A percentile compares a stretch with the other conserved stretches of the same genome.
Conservation (phyloP, 306 rosid species). For the Gillenia trifoliata region DNA sequence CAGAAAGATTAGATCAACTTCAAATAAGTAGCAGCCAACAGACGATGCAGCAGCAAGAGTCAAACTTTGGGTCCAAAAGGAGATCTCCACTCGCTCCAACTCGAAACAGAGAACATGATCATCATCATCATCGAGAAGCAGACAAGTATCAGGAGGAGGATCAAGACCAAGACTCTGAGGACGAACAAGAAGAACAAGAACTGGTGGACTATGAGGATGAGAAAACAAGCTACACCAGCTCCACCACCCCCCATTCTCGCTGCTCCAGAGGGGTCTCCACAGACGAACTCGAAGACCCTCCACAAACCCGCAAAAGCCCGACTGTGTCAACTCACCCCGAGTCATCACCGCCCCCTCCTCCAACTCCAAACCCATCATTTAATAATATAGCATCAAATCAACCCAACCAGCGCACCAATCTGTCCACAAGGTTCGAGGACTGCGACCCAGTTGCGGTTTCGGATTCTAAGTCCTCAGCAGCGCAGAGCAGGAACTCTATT, state of each 20-base stretch:
- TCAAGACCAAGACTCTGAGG: conserved; percentile 1
- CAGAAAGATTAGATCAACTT: conserved; percentile 56
- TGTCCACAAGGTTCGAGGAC: conserved; percentile 20
- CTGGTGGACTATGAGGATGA: conserved; percentile 56
- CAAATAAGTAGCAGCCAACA: conserved; percentile 28
- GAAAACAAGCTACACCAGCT: conserved; percentile 52
- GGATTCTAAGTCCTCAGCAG: not conserved
- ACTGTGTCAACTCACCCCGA: not conserved
- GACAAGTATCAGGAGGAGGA: not conserved
- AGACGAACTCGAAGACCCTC: conserved; percentile 40
- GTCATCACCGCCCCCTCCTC: not conserved
- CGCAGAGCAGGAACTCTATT: conserved; percentile 49
- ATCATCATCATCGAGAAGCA: conserved; percentile 14
- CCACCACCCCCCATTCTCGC: conserved; percentile 71
- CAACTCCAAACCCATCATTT: not conserved
- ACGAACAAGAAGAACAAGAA: conserved; percentile 36
- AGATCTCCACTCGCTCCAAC: conserved; percentile 25
- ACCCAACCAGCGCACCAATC: conserved; percentile 1
- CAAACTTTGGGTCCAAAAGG: conserved; percentile 15
- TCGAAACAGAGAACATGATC: conserved; percentile 22
- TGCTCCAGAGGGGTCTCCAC: conserved; percentile 83
- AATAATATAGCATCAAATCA: not conserved
- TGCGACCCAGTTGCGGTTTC: conserved; percentile 5
- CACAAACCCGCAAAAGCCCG: conserved; percentile 3
- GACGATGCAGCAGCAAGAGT: conserved; percentile 18